Base-by-base conservation (phyloP, 2,329 filamentous ascomycete species). In the Cladosporium cucumerinum region DNA sequence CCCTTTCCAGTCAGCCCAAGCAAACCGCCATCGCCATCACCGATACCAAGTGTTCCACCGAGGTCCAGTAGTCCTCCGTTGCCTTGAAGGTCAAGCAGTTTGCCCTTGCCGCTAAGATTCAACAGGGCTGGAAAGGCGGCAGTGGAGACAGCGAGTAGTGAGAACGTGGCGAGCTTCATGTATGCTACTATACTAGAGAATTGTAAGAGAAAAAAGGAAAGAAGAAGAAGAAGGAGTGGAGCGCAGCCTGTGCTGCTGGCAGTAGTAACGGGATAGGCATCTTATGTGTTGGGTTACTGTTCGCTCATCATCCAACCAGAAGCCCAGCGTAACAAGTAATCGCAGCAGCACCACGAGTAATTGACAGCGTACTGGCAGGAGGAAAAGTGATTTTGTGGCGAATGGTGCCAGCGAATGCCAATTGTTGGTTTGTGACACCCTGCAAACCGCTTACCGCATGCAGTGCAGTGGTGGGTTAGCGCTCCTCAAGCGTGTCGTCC, bases 151-250 rank as follows among this genome's bases (percentile, higher is more conserved):
- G 51, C 49, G 14, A 62, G 49, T 25, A 51, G 34, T 10, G 60
- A 62, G 34, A 62, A 43, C 16, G 49, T 43, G 32, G 60, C 60
- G 49, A 62, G 49, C 60, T 62, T 62, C 60, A 62, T 62, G 28
- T 25, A 21, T 16, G 36, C 36, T 57, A 32, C 25, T 28, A n/a
- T 10, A 54, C 51, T 54, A 54, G 26, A 30, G n/a, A n/a, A 32
- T n/a, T 30, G 30, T 30, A 21, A 12, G 16, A 18, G 51, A 21
- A 30, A 54, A 30, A 54, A 10, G 16, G 25, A 21, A 30, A 18
- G 18, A 21, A 30, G 51, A 51, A 32, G 51, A 54, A 28, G 26
- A 18, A 54, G 51, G 30, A 54, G 51, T 54, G 51, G 51, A 54
- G 51, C 51, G 51, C 18, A 28, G 30, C 28, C 26, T 28, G 51